Conservation (phyloP, 176 grass and related monocot species). For the Guadua angustifolia region DNA sequence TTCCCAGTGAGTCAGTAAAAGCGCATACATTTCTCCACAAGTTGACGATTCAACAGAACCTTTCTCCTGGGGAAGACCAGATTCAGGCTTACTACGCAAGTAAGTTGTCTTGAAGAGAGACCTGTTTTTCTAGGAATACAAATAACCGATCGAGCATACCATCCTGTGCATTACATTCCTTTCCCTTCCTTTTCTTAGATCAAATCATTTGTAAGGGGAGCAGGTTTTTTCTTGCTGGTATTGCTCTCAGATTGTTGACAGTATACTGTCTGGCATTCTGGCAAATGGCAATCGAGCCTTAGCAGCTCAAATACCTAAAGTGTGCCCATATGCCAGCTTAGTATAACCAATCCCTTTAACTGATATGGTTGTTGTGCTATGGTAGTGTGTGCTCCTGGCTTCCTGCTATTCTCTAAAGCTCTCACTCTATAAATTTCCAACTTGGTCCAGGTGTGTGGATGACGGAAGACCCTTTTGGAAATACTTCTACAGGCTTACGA, state of each 20-base stretch:
- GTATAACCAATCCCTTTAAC: too few relatives aligned
- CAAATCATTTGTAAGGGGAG: slow-evolving; percentile 17
- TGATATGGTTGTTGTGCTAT: too few relatives aligned
- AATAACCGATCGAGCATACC: neutral
- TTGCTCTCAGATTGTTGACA: slow-evolving; percentile 3
- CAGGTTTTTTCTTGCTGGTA: slow-evolving; percentile 18
- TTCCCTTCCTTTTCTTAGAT: slow-evolving; percentile 29
- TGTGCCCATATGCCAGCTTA: slow-evolving; percentile 3
- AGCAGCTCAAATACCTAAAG: neutral
- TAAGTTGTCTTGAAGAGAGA: slow-evolving; percentile 58
- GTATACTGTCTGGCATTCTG: neutral
- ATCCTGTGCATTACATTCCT: neutral
- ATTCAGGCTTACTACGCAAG: slow-evolving; percentile 85
- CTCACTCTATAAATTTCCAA: too few relatives aligned
- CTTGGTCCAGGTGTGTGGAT: too few relatives aligned
- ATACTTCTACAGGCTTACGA: too few relatives aligned
- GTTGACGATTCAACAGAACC: slow-evolving; percentile 82
- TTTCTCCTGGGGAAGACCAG: slow-evolving; percentile 93
- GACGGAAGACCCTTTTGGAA: too few relatives aligned
- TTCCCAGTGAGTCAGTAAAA: slow-evolving; percentile 84
- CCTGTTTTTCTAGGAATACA: neutral
- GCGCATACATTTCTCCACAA: slow-evolving; percentile 78
- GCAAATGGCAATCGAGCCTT: neutral
- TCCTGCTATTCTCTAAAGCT: too few relatives aligned
- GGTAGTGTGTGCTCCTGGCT: too few relatives aligned